phyloP scores from a whole-genome alignment of 1,139 yeast genomes.

The Arxiozyma telluris region DNA sequence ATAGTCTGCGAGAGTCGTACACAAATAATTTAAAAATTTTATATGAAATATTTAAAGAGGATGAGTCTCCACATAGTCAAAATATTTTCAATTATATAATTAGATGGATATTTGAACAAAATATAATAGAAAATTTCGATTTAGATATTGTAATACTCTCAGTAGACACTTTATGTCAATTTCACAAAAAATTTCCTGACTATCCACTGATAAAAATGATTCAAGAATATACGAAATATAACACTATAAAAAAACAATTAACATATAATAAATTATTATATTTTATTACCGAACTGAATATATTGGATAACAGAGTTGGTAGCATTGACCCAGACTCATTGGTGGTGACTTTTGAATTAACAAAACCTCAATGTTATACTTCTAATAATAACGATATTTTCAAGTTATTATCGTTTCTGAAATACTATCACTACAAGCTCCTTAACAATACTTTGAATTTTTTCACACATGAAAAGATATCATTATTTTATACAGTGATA shows the following conservation, averaged over 20 bases:
- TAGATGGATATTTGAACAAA: constrained; percentile 20
- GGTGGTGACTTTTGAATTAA: not conserved
- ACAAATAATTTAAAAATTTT: constrained; percentile 32
- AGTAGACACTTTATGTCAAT: constrained; percentile 9
- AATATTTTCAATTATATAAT: constrained; percentile 12
- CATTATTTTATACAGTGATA: constrained; percentile 6
- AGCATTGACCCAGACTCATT: not conserved
- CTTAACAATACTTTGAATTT: not conserved
- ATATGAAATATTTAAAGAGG: constrained; percentile 12
- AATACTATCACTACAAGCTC: constrained; percentile 7
- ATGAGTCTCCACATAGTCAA: not conserved
- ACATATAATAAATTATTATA: constrained; percentile 1
- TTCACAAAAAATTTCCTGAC: not conserved
- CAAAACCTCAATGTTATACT: not conserved
- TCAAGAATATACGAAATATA: not conserved
- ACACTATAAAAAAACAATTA: not conserved
- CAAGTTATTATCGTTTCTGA: constrained; percentile 10
- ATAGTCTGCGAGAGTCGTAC: constrained; percentile 36
- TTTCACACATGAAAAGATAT: not conserved
- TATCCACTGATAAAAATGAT: not conserved
- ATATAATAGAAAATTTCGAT: constrained; percentile 24
- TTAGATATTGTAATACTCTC: constrained; percentile 20
- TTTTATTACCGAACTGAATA: not conserved
- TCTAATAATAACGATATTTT: constrained; percentile 8
- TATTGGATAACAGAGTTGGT: not conserved